These are phyloP conservation scores for Myochromella boudieri DNA, from an alignment of 768 basidiomycete genomes.

Conservation along the genomic window DNA sequence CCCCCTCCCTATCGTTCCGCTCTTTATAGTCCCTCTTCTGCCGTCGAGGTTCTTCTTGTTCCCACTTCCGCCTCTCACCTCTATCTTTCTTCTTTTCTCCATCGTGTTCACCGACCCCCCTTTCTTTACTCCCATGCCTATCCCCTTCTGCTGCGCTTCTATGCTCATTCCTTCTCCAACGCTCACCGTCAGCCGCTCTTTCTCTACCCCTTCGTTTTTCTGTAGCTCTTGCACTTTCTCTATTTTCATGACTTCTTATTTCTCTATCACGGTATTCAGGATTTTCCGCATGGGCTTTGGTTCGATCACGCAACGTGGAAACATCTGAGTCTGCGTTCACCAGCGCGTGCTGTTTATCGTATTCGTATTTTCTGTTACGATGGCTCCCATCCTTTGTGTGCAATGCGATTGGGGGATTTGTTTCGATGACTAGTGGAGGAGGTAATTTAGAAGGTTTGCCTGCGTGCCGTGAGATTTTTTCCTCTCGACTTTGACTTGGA, in stretches of 20 bases:
- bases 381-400: background rate
- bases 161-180: slow-evolving; percentile 9
- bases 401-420: background rate
- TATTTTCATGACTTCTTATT: background rate
- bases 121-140: slow-evolving; percentile 11
- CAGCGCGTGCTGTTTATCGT: too few relatives aligned
- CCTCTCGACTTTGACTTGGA: background rate
- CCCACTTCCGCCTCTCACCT: slow-evolving; percentile 14
- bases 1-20: slow-evolving; percentile 17
- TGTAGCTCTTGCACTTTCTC: slow-evolving; percentile 21
- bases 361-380: background rate
- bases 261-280: background rate
- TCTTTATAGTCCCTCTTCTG: slow-evolving; percentile 14
- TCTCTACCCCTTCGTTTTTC: slow-evolving; percentile 23
- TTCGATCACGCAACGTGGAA: background rate
- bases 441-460: too few relatives aligned
- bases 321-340: background rate
- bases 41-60: slow-evolving; percentile 9
- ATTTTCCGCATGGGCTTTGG: background rate
- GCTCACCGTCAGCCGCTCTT: slow-evolving; percentile 22
- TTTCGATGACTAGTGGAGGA: too few relatives aligned
- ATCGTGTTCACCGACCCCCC: background rate
- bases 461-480: background rate
- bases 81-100: slow-evolving; percentile 20
- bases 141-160: slow-evolving; percentile 7